Base-by-base conservation (phyloP, 1,139 yeast species). In the Waltiozyma solani region DNA sequence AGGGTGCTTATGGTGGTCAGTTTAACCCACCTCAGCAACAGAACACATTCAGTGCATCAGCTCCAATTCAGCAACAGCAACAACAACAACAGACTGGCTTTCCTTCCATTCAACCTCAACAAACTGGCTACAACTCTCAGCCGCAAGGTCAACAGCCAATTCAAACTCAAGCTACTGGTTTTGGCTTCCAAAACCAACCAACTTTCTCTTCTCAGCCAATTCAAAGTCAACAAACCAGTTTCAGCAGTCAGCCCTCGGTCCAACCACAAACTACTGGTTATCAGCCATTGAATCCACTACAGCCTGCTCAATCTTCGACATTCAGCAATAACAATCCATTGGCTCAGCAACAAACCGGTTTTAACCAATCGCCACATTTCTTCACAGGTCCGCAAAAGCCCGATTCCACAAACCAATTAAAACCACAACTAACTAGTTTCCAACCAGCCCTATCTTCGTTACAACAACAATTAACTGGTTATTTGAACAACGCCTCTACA, bases 131-230 rank as follows among this genome's bases (percentile, higher is more conserved):
- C 36, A 31, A 26, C 25, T 30, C 19, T 2, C 37, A 34, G 24
- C 43, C 18, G 17, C 42, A 36, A 18, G 29, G 22, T 12, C 27
- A 29, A 14, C 17, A 67, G 22, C 52, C 54, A 11, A 52, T 62
- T 22, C 68, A 60, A 44, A 46, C 46, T 49, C 66, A 62, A 40
- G 41, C 50, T 13, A 59, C 68, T 4, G 66, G 66, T 13, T 62
- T 63, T 24, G 50, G 57, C 23, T 39, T 55, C 36, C 55, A 44
- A 31, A 40, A 53, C 34, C 60, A 55, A 38, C 52, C 53, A 19
- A 38, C 45, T 48, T 51, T 44, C 33, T 53, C 25, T 32, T 41
- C 39, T 14, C 21, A 15, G 10, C 32, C 8, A 30, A 23, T 23
- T 23, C 37, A 14, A 36, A 21, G 39, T 8, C 35, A 33, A 23